Evolutionary conservation across 208 protist genomes (phyloP), one percentile per base, ranked within the genome.

Genomic region (Crithidia expoeki): DNA sequence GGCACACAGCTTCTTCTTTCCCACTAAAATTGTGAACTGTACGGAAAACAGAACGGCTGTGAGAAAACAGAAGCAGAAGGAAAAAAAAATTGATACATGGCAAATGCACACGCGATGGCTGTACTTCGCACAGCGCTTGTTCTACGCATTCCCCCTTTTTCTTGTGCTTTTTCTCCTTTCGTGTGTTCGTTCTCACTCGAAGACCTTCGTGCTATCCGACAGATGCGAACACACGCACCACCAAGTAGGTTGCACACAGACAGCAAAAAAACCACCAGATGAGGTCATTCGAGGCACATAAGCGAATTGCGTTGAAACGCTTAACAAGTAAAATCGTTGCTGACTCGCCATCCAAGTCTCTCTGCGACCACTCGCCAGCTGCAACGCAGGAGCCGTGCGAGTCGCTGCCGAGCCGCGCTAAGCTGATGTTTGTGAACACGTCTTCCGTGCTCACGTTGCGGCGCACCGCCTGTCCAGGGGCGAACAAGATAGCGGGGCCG

Each of bases 191-290:
- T 40, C 36, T 16, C 6, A 42, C 10, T 12, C 12, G 36, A 42
- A 16, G 10, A 42, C 12, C 36, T 16, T 6, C 36, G 12, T 42
- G 36, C 36, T 42, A 47, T 5, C 42, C 14, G 16, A 46, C 40
- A 16, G 50, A 50, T 10, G 46, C 42, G n/a, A 66, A 66, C n/a
- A 66, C 46, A 21, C 60, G 60, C 60, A 66, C 34, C 4, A 66
- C 12, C 23, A 46, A 23, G 60, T 66, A 55, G 1, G 60, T 25
- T 0, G 46, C 42, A 16, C 27, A 38, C 11, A 66, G 19, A n/a
- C 60, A 66, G 21, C 60, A 66, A n/a, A 66, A 23, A 42, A 52
- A 66, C 60, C 60, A 66, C 25, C 46, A 66, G 23, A 66, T 0
- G 4, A 66, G 28, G 46, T 66, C 32, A 32, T 66, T 66, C 2